Base-by-base conservation (phyloP, 2,329 filamentous ascomycete species). In the Calonectria multiphialidica region DNA sequence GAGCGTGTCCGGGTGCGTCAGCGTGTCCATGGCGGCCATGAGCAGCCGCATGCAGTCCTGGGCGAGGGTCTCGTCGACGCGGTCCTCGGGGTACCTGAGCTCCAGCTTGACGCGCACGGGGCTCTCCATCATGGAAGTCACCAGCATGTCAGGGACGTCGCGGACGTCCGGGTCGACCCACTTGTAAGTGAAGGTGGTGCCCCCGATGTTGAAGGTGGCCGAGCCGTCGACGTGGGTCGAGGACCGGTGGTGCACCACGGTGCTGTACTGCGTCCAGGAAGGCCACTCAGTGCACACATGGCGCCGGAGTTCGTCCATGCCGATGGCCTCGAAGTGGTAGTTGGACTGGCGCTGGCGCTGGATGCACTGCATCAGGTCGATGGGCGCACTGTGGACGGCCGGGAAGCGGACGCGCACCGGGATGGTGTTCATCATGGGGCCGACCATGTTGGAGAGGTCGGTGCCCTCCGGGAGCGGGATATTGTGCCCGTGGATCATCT, bases 371-470 rank as follows among this genome's bases (percentile, higher is more conserved):
- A 91, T 84, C 13, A 90, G 83, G 61, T 88, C 85, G 45, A 89
- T 81, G 0, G 88, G 87, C 3, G 87, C 86, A 40, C 86, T 82
- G 12, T 85, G 80, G 3, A 79, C 79, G 2, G 86, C 81, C 0
- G 87, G 85, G 68, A 90, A 85, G 21, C 82, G 83, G 2, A 88
- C 85, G 0, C 88, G 85, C 13, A 90, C 86, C 0, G 88, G 88
- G 5, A 88, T 83, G 2, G 85, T 82, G 66, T 88, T 89, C 37
- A 83, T 82, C 45, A 84, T 80, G 4, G 88, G 88, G 0, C 88
- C 88, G 49, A 88, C 81, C 12, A 89, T 84, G 35, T 83, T 85
- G 1, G 83, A 80, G 18, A 86, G 93, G 72, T 94, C 92, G 86
- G 94, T 83, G 12, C 83, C 81, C 13, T 83, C 82, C 0, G 83